Percentiles rank a stretch among this genome's conserved stretches.
Evolutionary conservation across 2,329 filamentous ascomycete species (phyloP).

Genomic region (Diaporthe amygdali): DNA sequence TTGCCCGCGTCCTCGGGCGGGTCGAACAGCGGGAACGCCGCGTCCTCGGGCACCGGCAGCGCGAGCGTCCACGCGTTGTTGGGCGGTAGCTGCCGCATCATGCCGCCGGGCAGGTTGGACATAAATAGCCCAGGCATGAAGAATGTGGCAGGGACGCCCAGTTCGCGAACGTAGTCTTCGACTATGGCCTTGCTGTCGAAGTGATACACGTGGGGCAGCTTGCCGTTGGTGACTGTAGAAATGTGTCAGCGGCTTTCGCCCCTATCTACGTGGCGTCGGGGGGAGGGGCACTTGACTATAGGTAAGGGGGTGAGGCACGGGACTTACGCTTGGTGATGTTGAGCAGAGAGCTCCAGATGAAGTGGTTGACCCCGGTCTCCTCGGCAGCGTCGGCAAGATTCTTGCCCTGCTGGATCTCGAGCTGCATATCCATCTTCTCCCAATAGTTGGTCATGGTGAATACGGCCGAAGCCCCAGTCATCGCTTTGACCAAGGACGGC

Average conservation of each 20-base stretch:
- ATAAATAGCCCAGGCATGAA: conserved; percentile 60
- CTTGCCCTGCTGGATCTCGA: conserved; percentile 52
- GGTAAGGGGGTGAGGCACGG: not conserved
- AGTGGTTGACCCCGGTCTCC: conserved; percentile 46
- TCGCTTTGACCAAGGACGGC: conserved; percentile 46
- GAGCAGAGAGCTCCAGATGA: conserved; percentile 49
- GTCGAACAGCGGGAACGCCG: conserved; percentile 42
- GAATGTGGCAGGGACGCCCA: conserved; percentile 54
- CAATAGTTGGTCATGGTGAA: conserved; percentile 60
- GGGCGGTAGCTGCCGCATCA: conserved; percentile 34
- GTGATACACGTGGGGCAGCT: conserved; percentile 48
- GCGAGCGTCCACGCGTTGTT: conserved; percentile 39
- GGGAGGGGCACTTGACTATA: not conserved
- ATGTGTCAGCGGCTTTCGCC: not conserved
- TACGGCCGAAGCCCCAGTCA: conserved; percentile 53
- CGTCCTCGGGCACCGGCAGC: conserved; percentile 36
- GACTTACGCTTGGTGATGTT: conserved; percentile 45
- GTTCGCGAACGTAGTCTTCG: conserved; percentile 56
- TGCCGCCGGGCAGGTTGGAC: conserved; percentile 48
- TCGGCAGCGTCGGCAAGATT: conserved; percentile 52
- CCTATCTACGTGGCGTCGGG: too few species aligned
- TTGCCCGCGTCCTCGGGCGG: conserved; percentile 42
- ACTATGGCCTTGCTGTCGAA: conserved; percentile 64
- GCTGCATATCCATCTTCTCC: conserved; percentile 46
- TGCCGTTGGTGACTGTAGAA: conserved; percentile 42